Evolutionary conservation across 768 basidiomycete genomes (phyloP), one percentile per base, ranked within the genome.

Genomic region (Phanerochaete carnosa): DNA sequence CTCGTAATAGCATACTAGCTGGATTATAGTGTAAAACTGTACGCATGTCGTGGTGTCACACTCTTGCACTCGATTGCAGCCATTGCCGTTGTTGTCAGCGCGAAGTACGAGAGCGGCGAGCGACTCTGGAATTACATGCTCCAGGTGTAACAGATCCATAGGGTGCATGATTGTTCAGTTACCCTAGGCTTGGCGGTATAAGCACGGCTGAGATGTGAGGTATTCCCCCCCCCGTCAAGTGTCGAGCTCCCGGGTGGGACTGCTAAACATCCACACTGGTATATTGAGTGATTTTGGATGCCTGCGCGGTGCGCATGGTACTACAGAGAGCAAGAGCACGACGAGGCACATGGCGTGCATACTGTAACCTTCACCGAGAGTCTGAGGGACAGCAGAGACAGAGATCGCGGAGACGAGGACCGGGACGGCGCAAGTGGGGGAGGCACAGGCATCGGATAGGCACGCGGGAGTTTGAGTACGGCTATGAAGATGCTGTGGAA

Each of bases 231-330:
- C 60, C 59, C 66, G 25, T 60, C 68, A 2, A 58, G 62, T 3
- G 59, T 65, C 6, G 59, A 64, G n/a, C 59, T 71, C 37, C 70
- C 70, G 2, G 62, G 66, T 1, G 70, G 68, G 13, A 66, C 66
- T n/a, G 62, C 57, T n/a, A n/a, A n/a, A n/a, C 11, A 68, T 69
- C 47, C 66, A 63, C 49, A 58, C 64, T 22, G 50, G 61, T 45
- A 50, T 62, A 19, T 35, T 39, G 50, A 47, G 46, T 23, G 47
- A 55, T n/a, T 22, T n/a, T 19, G 26, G 25, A 2, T 53, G 50
- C 26, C 28, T 29, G 55, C 23, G 32, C 45, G 32, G 16, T 22
- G 55, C 37, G 39, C 37, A 29, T 45, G 19, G 43, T 3, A 23
- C 45, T n/a, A 7, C 39, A 8, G 55, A 30, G 6, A 35, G 30